These are phyloP conservation scores for Boechera retrofracta DNA, from an alignment of 345 rosid species.

Conservation along the genomic window DNA sequence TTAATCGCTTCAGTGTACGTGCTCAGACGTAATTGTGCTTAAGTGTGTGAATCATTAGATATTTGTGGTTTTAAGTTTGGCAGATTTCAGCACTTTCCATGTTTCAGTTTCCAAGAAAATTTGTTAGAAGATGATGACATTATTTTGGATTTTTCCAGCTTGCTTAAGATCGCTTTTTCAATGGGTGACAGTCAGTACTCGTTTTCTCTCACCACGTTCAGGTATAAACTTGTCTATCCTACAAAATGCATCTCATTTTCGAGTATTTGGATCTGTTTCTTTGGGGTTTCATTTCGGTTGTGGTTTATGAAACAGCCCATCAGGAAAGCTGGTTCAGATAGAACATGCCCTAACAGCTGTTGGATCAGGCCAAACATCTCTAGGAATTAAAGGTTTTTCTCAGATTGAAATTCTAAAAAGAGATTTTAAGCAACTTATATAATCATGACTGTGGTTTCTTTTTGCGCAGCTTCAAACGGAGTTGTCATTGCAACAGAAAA, in stretches of 20 bases:
- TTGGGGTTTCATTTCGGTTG: background rate
- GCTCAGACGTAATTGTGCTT: background rate
- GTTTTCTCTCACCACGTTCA: constrained; percentile 94
- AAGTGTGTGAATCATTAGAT: too few relatives aligned
- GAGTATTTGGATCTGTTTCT: constrained; percentile 8
- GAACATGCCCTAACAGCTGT: constrained; percentile 97
- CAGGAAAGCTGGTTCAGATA: constrained; percentile 97
- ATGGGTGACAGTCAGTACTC: constrained; percentile 99
- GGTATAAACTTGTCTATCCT: constrained; percentile 46
- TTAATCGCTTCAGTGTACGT: constrained; percentile 1
- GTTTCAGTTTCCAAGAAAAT: too few relatives aligned
- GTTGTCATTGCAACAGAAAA: constrained; percentile 96
- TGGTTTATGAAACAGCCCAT: constrained; percentile 62
- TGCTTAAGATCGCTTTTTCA: constrained; percentile 14
- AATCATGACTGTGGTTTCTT: constrained; percentile 18
- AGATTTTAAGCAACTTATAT: background rate
- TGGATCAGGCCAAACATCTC: constrained; percentile 93
- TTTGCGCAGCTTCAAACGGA: constrained; percentile 83
- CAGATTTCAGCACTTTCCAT: too few relatives aligned
- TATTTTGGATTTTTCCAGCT: background rate
- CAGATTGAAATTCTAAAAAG: background rate
- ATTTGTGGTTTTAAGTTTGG: too few relatives aligned
- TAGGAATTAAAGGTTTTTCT: constrained; percentile 81
- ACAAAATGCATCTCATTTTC: background rate
- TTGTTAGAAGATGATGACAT: background rate